These are phyloP conservation scores for Triangularia setosa DNA, from an alignment of 2,329 filamentous ascomycete species.

Conservation along the genomic window DNA sequence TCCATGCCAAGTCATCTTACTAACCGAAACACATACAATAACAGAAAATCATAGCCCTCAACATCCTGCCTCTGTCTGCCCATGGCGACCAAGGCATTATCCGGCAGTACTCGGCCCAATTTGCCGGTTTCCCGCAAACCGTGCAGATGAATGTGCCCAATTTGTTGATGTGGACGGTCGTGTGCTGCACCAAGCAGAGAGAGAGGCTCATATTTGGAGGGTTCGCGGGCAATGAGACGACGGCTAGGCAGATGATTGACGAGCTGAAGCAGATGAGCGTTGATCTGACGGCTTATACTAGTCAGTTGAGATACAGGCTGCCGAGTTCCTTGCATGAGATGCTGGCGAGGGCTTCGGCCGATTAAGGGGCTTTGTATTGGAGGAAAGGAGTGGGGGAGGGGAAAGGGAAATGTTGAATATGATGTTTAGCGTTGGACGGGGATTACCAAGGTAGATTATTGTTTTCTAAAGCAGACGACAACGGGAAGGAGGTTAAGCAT, in stretches of 20 bases:
- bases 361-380: conserved; percentile 45
- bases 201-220: conserved; percentile 65
- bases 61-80: conserved; percentile 76
- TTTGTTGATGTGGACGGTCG: conserved; percentile 89
- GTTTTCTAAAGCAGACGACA: neutral
- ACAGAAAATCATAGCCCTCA: conserved; percentile 65
- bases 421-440: neutral
- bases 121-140: conserved; percentile 71
- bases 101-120: conserved; percentile 74
- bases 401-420: neutral
- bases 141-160: conserved; percentile 88
- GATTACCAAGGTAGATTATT: neutral
- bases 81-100: conserved; percentile 73
- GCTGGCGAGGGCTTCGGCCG: conserved; percentile 74
- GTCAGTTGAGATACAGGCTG: conserved; percentile 85
- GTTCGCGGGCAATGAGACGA: conserved; percentile 70
- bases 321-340: conserved; percentile 84
- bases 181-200: conserved; percentile 76
- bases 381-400: neutral
- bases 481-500: neutral
- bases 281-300: conserved; percentile 91
- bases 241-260: conserved; percentile 60
- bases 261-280: conserved; percentile 75
- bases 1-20: neutral
- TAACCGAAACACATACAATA: conserved; percentile 10